Base-by-base conservation (phyloP, 2,329 filamentous ascomycete species). In the Monosporascus sp. region DNA sequence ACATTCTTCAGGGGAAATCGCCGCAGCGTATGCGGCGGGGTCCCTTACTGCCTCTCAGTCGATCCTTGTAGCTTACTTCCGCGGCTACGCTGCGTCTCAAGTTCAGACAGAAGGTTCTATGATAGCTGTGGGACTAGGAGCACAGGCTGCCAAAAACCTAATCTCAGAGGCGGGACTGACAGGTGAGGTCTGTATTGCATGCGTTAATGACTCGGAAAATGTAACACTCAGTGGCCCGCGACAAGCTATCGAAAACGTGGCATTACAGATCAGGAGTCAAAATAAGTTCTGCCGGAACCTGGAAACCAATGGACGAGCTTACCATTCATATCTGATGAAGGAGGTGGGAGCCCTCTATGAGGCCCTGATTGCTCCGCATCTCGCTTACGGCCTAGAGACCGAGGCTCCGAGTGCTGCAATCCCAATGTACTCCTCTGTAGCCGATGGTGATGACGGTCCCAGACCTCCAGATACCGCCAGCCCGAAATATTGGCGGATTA, bases 21-120 rank as follows among this genome's bases (percentile, higher is more conserved):
- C 72, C 0, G 75, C 75, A 0, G 74, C 75, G 0, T 77, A 73
- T 49, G 68, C 69, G 3, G 68, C 69, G 1, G 71, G 70, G 0
- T 50, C 58, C 1, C 54, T 69, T 2, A 58, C 19, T 0, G 24
- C 27, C 0, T 2, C 48, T 0, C 51, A 60, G 17, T 59, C 64
- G 9, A 61, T 66, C 1, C 26, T 59, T 0, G 44, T 55, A 1
- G 61, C 61, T 0, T 67, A 63, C 43, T 52, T 57, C 22, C 59
- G 65, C 1, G 64, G 65, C 0, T 52, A n/a, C 17, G 44, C 52
- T 1, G 54, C 55, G 0, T 48, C 22, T 5, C 26, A 50, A 19
- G 6, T 40, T 5, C 26, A 22, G 14, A 1, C 3, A 0, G 5
- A 45, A 5, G 64, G 65, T 0, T 52, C 49, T 14, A 67, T 67